Base-by-base conservation (phyloP, 73 alveolate genomes). In the Uronychia setigera region DNA sequence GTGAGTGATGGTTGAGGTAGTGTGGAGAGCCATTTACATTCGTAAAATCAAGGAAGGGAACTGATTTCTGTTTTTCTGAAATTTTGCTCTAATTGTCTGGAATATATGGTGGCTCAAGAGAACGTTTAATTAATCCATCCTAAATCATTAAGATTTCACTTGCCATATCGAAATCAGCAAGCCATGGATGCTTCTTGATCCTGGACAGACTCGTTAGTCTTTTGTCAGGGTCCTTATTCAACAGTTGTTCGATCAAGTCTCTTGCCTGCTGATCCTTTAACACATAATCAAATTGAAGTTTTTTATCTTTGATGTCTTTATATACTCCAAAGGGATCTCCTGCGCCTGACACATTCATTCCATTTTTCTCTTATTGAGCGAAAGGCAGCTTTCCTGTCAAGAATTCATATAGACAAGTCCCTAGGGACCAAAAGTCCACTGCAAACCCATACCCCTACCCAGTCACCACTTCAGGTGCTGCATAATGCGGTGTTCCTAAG, bases 401-500 rank as follows among this genome's bases (percentile, higher is more conserved):
- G 35, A 93, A 82, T 58, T 93, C 97, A 79, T 81, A 93, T 25
- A 87, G 85, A 60, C 92, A 80, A 26, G 79, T 88, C 29, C 96
- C 97, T 31, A 93, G 46, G 30, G 91, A 46, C 97, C 97, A 93
- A 29, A 32, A 80, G 80, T 90, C 95, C 1, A 80, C 92, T 0
- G 94, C 76, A 75, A 67, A 90, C 79, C 80, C 87, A 74, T 90
- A 81, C 29, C 97, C 97, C 31, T 81, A 58, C 29, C 94, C 92
- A 0, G 82, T 29, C 80, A 86, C 74, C 30, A 90, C 97, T 81
- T 93, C 97, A 11, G 97, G 97, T 31, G 96, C 93, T 1, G 90
- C 86, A 67, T 93, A 93, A 26, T 91, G 89, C 1, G 97, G 96
- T 0, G 97, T 90, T 0, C 97, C 97, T n/a, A 93, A 85, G 30